Base-by-base conservation (phyloP, 163 green algal species). In the Coccomyxa subellipsoidea region DNA sequence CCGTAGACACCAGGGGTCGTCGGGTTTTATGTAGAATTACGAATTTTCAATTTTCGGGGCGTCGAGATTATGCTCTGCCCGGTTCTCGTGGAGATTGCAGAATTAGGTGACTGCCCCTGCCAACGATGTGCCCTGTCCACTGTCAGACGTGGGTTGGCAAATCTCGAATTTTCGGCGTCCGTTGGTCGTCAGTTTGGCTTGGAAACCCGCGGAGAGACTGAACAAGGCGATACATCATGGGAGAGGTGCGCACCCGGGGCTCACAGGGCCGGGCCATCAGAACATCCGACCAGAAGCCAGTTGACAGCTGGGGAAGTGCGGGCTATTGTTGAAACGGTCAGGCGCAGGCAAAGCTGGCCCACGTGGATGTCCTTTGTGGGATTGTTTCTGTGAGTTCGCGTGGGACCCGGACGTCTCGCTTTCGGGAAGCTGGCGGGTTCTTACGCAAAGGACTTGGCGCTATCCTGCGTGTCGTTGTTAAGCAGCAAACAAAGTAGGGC, bases 21-120 rank as follows among this genome's bases (percentile, higher is more conserved):
- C 32, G 32, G 8, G 21, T 36, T 36, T n/a, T 8, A 34, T 36
- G n/a, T 32, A 32, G 2, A 73, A 36, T 73, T 73, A 36, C 66
- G 66, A 73, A 73, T 36, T 73, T 73, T 73, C 66, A 73, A 73
- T 73, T 73, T 73, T 73, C 29, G 66, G 66, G 66, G 66, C 27
- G 10, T 23, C 66, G 29, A 73, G 21, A 32, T 36, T 32, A 4
- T 32, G 66, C 21, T 32, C 29, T 32, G 66, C 66, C 27, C 27
- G 2, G 1, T 73, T 4, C 66, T 34, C n/a, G 29, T 36, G 66
- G 29, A 73, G 66, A 73, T 36, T 32, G 66, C 8, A 4, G 66
- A n/a, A 34, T 36, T 73, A 36, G 21, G 31, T 32, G 66, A 18
- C 66, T 73, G 66, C 66, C 66, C 66, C 66, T 36, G 27, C 29